phyloP scores from a whole-genome alignment of 768 basidiomycete species.

The Lentinus brumalis region DNA sequence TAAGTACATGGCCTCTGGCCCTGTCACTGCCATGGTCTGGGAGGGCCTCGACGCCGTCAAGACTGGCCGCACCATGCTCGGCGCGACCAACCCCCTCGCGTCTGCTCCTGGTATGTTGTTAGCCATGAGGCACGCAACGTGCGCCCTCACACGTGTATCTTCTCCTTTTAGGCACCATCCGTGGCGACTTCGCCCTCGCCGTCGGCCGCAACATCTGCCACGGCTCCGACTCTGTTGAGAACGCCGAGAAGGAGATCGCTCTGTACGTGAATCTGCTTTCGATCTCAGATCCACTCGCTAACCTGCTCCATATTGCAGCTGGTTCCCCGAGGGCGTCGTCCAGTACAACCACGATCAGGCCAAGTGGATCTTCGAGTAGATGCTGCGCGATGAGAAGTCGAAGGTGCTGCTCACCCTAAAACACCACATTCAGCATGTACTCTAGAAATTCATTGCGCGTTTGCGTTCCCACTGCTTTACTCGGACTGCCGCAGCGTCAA shows the following conservation, averaged over 20 bases:
- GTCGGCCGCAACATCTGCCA: slow-evolving; percentile 95
- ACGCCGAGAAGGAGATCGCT: slow-evolving; percentile 90
- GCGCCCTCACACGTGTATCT: not conserved
- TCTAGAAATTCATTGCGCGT: slow-evolving; percentile 11
- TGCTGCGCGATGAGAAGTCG: slow-evolving; percentile 15
- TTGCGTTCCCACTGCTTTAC: slow-evolving; percentile 6
- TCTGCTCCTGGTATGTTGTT: slow-evolving; percentile 74
- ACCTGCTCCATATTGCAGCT: slow-evolving; percentile 45
- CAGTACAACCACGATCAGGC: slow-evolving; percentile 70
- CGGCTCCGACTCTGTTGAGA: slow-evolving; percentile 88
- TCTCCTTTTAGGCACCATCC: slow-evolving; percentile 76
- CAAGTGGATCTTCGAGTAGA: slow-evolving; percentile 81
- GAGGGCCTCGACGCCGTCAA: slow-evolving; percentile 93
- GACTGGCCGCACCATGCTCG: slow-evolving; percentile 95
- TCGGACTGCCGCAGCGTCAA: not conserved
- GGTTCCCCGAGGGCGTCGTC: slow-evolving; percentile 87
- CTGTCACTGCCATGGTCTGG: slow-evolving; percentile 96
- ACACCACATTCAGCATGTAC: slow-evolving; percentile 12
- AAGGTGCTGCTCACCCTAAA: slow-evolving; percentile 2
- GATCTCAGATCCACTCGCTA: slow-evolving; percentile 8
- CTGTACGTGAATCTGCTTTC: slow-evolving; percentile 57
- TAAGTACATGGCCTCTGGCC: slow-evolving; percentile 95
- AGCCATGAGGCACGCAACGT: not conserved
- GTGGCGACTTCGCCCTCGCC: slow-evolving; percentile 92
- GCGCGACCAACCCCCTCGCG: slow-evolving; percentile 93